Base-by-base conservation (phyloP, 805 yeast genomes). In the Barnettozyma wickerhamii region DNA sequence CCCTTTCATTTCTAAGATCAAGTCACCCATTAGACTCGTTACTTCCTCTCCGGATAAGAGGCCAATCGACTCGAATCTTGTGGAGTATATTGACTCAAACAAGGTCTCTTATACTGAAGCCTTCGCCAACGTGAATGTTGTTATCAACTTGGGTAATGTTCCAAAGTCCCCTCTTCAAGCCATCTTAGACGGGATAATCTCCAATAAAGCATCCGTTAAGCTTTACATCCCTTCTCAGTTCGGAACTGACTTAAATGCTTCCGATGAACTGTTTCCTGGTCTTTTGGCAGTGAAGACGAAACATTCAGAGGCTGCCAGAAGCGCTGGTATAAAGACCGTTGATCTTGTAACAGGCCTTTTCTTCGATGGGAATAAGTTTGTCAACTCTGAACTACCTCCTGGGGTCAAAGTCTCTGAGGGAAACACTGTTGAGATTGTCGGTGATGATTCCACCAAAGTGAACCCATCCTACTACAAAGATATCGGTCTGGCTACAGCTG, bases 191-290 rank as follows among this genome's bases (percentile, higher is more conserved):
- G 68, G 72, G 7, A 69, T 70, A 3, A 53, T 56, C 9, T 58
- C 52, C 23, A 66, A 64, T 37, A 69, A 71, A 47, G 12, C 9
- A 23, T 9, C 26, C 26, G 75, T 77, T 37, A 71, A 72, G 52
- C 53, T 76, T 26, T 79, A 68, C 60, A 70, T 78, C 47, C 82
- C 84, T 24, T 72, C 81, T 3, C 84, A 78, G 50, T 80, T 74
- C 50, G 88, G 86, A 30, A 50, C 65, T 18, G 77, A 76, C 40
- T 37, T 68, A 14, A 53, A 47, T 3, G 60, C 53, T 7, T 55
- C 56, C 17, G 50, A 50, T 4, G 43, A 48, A 17, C 30, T 39
- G 18, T 55, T 66, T 18, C 71, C 76, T 6, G 65, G 63, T 1
- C 60, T 72, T 41, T 40, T 59, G 5, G 51, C 35, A 2, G 10